phyloP scores from a whole-genome alignment of 1,139 yeast genomes.

The Starmera stellimalicola region DNA sequence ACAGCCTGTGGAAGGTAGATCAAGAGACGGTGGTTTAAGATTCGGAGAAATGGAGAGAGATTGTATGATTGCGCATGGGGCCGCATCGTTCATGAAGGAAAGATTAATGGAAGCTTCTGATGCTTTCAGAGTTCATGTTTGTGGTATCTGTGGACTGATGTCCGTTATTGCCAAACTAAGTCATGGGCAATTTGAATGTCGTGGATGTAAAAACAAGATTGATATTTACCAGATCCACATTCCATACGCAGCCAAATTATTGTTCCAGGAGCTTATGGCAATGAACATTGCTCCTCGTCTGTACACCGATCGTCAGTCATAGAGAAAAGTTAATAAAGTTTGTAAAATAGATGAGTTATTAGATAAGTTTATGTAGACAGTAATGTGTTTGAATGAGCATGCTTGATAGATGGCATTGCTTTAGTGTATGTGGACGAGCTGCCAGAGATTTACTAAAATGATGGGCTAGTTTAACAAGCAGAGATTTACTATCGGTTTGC shows the following conservation, averaged over 20 bases:
- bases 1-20: slow-evolving; percentile 99
- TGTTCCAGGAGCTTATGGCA: slow-evolving; percentile 98
- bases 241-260: slow-evolving; percentile 93
- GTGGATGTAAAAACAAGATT: slow-evolving; percentile 97
- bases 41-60: slow-evolving; percentile 99
- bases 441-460: too few relatives aligned
- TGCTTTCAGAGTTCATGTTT: slow-evolving; percentile 95
- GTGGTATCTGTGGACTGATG: slow-evolving; percentile 98
- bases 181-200: slow-evolving; percentile 96
- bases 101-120: slow-evolving; percentile 98
- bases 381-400: too few relatives aligned
- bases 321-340: too few relatives aligned
- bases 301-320: slow-evolving; percentile 46
- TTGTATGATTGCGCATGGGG: slow-evolving; percentile 99
- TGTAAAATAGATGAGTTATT: too few relatives aligned
- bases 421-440: too few relatives aligned
- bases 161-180: slow-evolving; percentile 93
- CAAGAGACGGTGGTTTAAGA: slow-evolving; percentile 98
- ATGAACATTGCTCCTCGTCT: slow-evolving; percentile 91
- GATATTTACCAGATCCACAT: slow-evolving; percentile 95
- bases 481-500: too few relatives aligned
- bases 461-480: too few relatives aligned
- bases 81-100: slow-evolving; percentile 95
- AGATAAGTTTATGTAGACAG: too few relatives aligned
- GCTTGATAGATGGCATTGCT: too few relatives aligned